phyloP scores from a whole-genome alignment of 2,329 filamentous ascomycete genomes.

The Fusarium newnesense region DNA sequence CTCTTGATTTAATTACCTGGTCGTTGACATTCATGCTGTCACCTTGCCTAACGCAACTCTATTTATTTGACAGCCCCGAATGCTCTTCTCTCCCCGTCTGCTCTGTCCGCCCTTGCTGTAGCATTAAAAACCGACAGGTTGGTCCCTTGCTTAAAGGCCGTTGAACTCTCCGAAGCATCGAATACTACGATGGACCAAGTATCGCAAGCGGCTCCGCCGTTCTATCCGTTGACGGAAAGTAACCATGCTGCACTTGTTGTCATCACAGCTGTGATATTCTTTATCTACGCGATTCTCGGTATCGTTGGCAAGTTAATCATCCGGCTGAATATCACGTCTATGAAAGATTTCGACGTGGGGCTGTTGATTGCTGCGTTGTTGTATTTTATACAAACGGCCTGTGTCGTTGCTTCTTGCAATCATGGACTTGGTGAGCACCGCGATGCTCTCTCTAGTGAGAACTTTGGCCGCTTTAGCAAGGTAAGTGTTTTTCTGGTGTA shows the following conservation, averaged over 20 bases:
- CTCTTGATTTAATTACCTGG: neutral
- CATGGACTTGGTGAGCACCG: constrained; percentile 30
- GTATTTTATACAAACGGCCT: constrained; percentile 35
- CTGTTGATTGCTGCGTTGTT: constrained; percentile 12
- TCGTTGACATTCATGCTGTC: neutral
- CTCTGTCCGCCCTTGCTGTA: neutral
- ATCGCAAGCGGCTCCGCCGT: constrained; percentile 29
- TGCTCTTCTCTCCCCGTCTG: constrained; percentile 1
- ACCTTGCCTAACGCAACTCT: neutral
- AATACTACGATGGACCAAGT: constrained; percentile 22
- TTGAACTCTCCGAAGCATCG: neutral
- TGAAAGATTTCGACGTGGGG: constrained; percentile 34
- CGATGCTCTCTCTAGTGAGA: neutral
- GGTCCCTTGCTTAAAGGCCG: neutral
- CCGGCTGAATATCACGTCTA: constrained; percentile 38
- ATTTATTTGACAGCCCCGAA: constrained; percentile 8
- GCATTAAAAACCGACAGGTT: neutral
- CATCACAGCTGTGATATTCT: constrained; percentile 33
- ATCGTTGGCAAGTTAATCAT: constrained; percentile 37
- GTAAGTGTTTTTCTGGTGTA: neutral
- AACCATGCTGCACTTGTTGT: constrained; percentile 40
- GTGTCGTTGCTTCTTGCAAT: constrained; percentile 33
- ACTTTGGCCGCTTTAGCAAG: constrained; percentile 31
- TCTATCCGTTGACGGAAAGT: constrained; percentile 33
- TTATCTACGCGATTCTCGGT: constrained; percentile 36